Conservation (phyloP, 2,329 filamentous ascomycete species). For the Penicillium sp. region DNA sequence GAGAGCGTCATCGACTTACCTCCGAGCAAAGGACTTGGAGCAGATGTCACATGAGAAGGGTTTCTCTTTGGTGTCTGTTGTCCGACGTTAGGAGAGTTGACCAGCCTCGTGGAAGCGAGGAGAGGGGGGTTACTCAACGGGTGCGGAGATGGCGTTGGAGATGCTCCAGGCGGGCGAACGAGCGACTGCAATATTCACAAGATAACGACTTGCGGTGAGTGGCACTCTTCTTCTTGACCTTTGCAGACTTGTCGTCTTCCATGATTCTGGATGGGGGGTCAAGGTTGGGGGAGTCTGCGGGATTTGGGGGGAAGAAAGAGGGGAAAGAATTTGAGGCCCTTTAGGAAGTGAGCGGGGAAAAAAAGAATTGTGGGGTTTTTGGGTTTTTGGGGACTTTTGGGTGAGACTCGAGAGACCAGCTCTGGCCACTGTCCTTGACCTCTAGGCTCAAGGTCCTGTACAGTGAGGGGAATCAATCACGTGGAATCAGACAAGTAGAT, state of each 20-base stretch:
- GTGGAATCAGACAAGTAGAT: constrained; percentile 9
- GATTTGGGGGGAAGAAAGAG: constrained; percentile 27
- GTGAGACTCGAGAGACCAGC: background rate
- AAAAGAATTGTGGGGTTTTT: constrained; percentile 39
- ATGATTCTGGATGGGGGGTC: constrained; percentile 24
- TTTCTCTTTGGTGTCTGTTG: constrained; percentile 52
- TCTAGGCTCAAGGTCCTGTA: no score
- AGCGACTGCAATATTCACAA: constrained; percentile 52
- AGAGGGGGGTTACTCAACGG: constrained; percentile 46
- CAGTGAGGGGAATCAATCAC: constrained; percentile 27
- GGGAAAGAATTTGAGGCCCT: constrained; percentile 30
- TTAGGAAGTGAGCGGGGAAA: constrained; percentile 37
- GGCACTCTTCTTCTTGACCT: constrained; percentile 45
- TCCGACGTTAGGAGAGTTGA: constrained; percentile 26
- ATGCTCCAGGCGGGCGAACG: constrained; percentile 53
- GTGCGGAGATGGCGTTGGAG: constrained; percentile 55
- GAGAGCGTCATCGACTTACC: constrained; percentile 30
- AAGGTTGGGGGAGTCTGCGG: constrained; percentile 19
- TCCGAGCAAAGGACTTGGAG: constrained; percentile 52
- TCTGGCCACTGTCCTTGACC: background rate
- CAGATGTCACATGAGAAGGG: constrained; percentile 54
- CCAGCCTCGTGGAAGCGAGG: constrained; percentile 1
- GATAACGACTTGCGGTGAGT: constrained; percentile 50
- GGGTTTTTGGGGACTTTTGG: background rate
- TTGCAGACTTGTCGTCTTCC: constrained; percentile 43